Evolutionary conservation across 2,329 filamentous ascomycete species (phyloP), one percentile per base, ranked within the genome.

Genomic region (Dactylellina drechsleri): DNA sequence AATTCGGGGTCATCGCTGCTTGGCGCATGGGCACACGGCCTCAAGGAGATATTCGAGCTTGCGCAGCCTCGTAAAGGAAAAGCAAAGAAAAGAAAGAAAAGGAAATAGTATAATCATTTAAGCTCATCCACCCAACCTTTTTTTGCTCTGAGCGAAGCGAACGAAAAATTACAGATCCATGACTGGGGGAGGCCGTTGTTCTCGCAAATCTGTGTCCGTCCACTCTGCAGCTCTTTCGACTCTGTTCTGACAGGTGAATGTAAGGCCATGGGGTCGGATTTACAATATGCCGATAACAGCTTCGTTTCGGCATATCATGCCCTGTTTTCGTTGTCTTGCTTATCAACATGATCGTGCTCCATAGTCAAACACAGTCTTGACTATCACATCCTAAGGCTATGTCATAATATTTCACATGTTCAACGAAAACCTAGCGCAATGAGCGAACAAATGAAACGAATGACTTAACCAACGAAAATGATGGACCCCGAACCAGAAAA

Each of bases 121-220:
- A 23, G 7, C 18, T 58, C 41, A 36, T 28, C 18, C 50, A 4
- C 50, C 36, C 28, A 23, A 23, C 31, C 10, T 36, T 36, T 36
- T 36, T 36, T 36, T 36, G 31, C 10, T 36, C 31, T 16, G 13
- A 43, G 49, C 31, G 28, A 50, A 64, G 31, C 31, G 31, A 36
- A 64, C 7, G 36, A 50, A 36, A 61, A 61, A 49, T 50, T 49
- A 50, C 23, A 62, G 45, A 49, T 20, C 26, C 43, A 64, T 41
- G 12, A 43, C 49, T 8, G 26, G 18, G 13, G 31, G 31, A 36
- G 31, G 31, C 31, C 31, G 31, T 36, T 47, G 10, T 45, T 64
- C 23, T 36, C 49, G 7, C 47, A 45, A 43, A 61, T 52, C 41
- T 18, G 16, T 43, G 40, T n/a, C 43, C 7, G 13, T 12, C 15